A percentile compares a stretch with the other conserved stretches of the same genome.
phyloP scores from a whole-genome alignment of 352 stramenopile species.

The Phytopythium sindhum region DNA sequence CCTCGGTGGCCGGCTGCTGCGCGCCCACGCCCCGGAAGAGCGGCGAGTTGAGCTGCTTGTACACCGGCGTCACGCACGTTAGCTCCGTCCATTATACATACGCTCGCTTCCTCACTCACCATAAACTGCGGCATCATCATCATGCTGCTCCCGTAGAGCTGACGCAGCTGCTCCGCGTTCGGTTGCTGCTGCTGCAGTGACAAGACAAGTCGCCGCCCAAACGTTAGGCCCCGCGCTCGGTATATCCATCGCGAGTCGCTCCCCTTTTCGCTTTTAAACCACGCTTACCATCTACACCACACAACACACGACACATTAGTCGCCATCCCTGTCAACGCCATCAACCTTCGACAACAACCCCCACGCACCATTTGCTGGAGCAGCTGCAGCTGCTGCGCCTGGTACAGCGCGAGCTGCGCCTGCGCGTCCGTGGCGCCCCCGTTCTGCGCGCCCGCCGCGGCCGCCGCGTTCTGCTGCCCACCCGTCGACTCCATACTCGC shows the following conservation, averaged over 20 bases:
- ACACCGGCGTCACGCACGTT: neutral
- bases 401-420: conserved; percentile 66
- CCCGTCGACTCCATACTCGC: conserved; percentile 16
- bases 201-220: neutral
- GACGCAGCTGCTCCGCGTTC: conserved; percentile 71
- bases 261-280: neutral
- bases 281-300: neutral
- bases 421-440: conserved; percentile 9
- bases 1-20: conserved; percentile 28
- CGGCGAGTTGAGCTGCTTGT: conserved; percentile 36
- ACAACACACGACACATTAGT: neutral
- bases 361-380: conserved; percentile 68
- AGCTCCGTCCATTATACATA: neutral
- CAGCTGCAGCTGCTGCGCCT: conserved; percentile 75
- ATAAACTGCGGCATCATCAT: conserved; percentile 85
- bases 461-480: conserved; percentile 17
- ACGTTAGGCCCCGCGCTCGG: neutral
- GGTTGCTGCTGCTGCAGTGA: conserved; percentile 51
- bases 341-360: neutral
- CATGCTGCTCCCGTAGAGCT: conserved; percentile 69
- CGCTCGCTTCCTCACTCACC: conserved; percentile 26
- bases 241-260: neutral
- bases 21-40: conserved; percentile 47
- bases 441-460: conserved; percentile 13
- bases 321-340: no score